A percentile compares a stretch with the other conserved stretches of the same genome.
Conservation (phyloP, 169 alveolate species). For the Plasmodium billcollinsi region DNA sequence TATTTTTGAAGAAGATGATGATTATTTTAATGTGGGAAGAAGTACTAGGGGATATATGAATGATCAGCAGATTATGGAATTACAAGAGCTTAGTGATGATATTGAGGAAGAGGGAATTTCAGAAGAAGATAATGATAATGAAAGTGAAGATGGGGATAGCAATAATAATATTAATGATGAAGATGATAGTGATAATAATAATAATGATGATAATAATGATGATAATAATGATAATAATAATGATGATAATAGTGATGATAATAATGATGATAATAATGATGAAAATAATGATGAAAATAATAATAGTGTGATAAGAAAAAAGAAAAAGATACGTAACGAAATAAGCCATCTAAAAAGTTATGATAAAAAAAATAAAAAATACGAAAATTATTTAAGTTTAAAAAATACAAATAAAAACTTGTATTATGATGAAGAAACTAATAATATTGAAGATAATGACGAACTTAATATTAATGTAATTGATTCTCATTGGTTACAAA, state of each 20-base stretch:
- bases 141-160: conserved; percentile 29
- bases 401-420: conserved; percentile 60
- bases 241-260: conserved; percentile 6
- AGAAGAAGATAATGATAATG: conserved; percentile 78
- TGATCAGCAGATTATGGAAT: conserved; percentile 73
- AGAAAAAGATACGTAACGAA: conserved; percentile 21
- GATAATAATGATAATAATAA: conserved; percentile 74
- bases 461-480: conserved; percentile 86
- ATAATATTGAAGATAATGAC: conserved; percentile 16
- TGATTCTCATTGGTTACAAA: conserved; percentile 97
- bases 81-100: conserved; percentile 72
- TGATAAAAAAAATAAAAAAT: conserved; percentile 80
- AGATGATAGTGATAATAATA: conserved; percentile 57
- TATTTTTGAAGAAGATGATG: conserved; percentile 89
- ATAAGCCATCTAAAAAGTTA: conserved; percentile 14
- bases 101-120: conserved; percentile 13
- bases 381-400: conserved; percentile 53
- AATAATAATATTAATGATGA: conserved; percentile 2
- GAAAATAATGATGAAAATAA: conserved; percentile 66
- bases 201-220: conserved; percentile 82
- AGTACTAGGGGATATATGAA: conserved; percentile 64
- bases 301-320: conserved; percentile 45
- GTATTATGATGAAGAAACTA: neutral
- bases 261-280: conserved; percentile 77
- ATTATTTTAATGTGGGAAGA: conserved; percentile 72